These are phyloP conservation scores for fission yeast (Schizosaccharomyces pombe) DNA, from an alignment of 805 yeast genomes.

Conservation along the genomic window DNA sequence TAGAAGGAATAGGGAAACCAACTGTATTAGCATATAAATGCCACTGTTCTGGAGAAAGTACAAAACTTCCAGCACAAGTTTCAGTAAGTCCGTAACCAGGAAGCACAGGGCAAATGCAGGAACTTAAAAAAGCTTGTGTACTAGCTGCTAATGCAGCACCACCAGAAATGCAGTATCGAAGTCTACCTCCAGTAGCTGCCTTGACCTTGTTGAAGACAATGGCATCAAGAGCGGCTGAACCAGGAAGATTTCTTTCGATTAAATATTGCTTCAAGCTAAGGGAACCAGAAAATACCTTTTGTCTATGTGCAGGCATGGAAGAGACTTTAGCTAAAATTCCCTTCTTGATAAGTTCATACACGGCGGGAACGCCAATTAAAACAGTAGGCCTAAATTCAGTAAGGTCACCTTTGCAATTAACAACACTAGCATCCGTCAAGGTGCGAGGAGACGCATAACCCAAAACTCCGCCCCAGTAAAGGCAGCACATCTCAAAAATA, in stretches of 20 bases:
- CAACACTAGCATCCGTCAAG: slow-evolving; percentile 55
- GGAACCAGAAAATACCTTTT: slow-evolving; percentile 75
- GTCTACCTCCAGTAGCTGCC: slow-evolving; percentile 83
- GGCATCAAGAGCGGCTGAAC: slow-evolving; percentile 53
- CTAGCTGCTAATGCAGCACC: slow-evolving; percentile 70
- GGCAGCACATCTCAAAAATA: slow-evolving; percentile 53
- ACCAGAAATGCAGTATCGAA: slow-evolving; percentile 56
- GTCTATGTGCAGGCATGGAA: slow-evolving; percentile 41
- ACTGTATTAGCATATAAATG: slow-evolving; percentile 52
- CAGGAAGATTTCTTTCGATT: slow-evolving; percentile 46
- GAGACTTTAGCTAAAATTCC: slow-evolving; percentile 62
- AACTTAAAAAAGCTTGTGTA: slow-evolving; percentile 61
- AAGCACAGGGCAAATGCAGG: slow-evolving; percentile 61
- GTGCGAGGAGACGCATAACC: slow-evolving; percentile 92
- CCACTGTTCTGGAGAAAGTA: slow-evolving; percentile 39
- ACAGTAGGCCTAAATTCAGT: slow-evolving; percentile 68
- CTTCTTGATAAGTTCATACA: slow-evolving; percentile 87
- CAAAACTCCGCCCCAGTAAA: slow-evolving; percentile 73
- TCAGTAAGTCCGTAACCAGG: slow-evolving; percentile 94
- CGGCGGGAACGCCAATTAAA: slow-evolving; percentile 98
- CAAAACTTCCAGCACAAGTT: slow-evolving; percentile 70
- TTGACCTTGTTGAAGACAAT: slow-evolving; percentile 67
- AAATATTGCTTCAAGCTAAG: slow-evolving; percentile 47
- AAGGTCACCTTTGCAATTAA: slow-evolving; percentile 74
- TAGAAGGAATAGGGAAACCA: slow-evolving; percentile 62